Evolutionary conservation across 805 yeast species (phyloP).

Genomic region (Yarrowia osloensis): DNA sequence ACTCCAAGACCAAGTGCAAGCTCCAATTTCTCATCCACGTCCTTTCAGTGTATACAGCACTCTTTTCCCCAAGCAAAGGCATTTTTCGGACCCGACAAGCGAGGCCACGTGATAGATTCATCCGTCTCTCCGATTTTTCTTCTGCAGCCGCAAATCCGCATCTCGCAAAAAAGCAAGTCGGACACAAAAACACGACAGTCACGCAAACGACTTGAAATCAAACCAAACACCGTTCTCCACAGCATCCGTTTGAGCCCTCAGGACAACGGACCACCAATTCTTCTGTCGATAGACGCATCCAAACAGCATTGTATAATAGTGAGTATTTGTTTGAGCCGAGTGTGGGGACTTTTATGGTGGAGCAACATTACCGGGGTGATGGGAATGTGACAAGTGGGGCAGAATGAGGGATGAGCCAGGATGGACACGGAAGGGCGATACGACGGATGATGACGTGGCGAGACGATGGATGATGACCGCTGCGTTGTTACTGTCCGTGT

Average conservation of each 20-base stretch:
- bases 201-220: not conserved
- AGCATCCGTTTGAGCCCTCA: not conserved
- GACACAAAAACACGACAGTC: not conserved
- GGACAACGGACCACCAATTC: not conserved
- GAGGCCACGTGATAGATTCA: not conserved
- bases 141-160: not conserved
- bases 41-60: not conserved
- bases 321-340: not conserved
- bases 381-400: not conserved
- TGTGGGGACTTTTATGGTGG: not conserved
- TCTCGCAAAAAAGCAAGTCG: not conserved
- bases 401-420: not conserved
- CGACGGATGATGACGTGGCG: not conserved
- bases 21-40: constrained; percentile 4
- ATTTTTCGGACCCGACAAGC: not conserved
- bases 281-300: not conserved
- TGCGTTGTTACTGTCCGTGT: no score
- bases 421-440: not conserved
- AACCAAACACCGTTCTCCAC: not conserved
- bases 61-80: not conserved
- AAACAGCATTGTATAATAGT: constrained; percentile 19
- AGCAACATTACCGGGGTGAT: not conserved
- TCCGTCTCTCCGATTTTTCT: not conserved
- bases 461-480: not conserved
- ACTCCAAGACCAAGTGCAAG: constrained; percentile 7